Conservation (phyloP, 345 rosid species). For the Sisymbrium altissimum region DNA sequence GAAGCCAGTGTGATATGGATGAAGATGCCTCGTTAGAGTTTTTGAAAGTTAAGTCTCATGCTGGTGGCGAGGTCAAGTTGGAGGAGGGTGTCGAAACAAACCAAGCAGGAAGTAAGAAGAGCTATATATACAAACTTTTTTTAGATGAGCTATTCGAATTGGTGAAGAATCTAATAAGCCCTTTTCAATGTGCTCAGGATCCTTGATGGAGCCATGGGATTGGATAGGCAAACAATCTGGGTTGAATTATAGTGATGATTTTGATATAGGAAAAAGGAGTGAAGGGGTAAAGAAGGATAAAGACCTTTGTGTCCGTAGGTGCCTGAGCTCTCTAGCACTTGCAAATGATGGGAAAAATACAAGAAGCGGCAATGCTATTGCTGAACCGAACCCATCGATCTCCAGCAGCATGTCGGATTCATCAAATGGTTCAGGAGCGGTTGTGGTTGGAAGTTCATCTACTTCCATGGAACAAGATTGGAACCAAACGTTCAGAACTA, state of each 20-base stretch:
- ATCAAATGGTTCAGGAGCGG: slow-evolving; percentile 58
- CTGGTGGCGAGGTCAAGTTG: slow-evolving; percentile 38
- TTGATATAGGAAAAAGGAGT: slow-evolving; percentile 10
- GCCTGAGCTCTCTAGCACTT: slow-evolving; percentile 40
- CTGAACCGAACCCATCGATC: slow-evolving; percentile 45
- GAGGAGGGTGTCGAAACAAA: slow-evolving; percentile 45
- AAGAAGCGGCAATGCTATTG: slow-evolving; percentile 33
- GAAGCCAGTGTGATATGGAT: background rate
- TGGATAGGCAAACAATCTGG: slow-evolving; percentile 29
- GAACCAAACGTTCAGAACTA: slow-evolving; percentile 35
- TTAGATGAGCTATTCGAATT: background rate
- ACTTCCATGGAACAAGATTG: slow-evolving; percentile 52
- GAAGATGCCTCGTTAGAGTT: slow-evolving; percentile 6
- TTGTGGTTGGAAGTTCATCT: slow-evolving; percentile 46
- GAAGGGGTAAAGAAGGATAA: slow-evolving; percentile 34
- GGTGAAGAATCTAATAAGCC: background rate
- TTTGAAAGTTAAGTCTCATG: slow-evolving; percentile 16
- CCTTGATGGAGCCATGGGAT: slow-evolving; percentile 35
- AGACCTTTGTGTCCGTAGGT: slow-evolving; percentile 29
- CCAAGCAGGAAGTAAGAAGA: slow-evolving; percentile 16
- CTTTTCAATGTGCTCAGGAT: slow-evolving; percentile 21
- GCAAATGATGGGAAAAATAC: slow-evolving; percentile 41
- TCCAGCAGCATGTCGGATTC: slow-evolving; percentile 64
- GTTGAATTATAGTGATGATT: slow-evolving; percentile 31
- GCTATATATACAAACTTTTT: background rate